These are phyloP conservation scores for Boletus mariae DNA, from an alignment of 1,284 basidiomycete genomes.

Conservation along the genomic window DNA sequence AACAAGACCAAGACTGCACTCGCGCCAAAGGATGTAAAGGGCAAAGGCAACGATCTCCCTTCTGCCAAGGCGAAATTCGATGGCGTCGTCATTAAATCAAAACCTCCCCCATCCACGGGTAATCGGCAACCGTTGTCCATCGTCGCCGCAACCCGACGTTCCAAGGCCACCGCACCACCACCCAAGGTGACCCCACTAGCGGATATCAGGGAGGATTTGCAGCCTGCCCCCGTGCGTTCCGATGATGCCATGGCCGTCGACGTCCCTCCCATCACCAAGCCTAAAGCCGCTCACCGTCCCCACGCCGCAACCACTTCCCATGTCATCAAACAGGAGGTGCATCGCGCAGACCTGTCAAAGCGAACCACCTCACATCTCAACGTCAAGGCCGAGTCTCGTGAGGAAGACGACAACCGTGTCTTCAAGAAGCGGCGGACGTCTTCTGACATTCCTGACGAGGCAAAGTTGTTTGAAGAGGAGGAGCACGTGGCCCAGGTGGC, in stretches of 20 bases:
- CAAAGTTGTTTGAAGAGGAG: slow-evolving; percentile 32
- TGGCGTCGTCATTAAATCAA: slow-evolving; percentile 51
- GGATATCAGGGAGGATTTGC: slow-evolving; percentile 37
- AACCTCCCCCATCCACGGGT: slow-evolving; percentile 32
- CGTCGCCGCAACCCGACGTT: slow-evolving; percentile 33
- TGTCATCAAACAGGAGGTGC: slow-evolving; percentile 28
- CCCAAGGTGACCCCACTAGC: slow-evolving; percentile 25
- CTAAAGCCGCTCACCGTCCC: slow-evolving; percentile 12
- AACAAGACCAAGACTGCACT: slow-evolving; percentile 42
- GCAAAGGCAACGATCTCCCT: slow-evolving; percentile 41
- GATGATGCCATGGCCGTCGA: slow-evolving; percentile 65
- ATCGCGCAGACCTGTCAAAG: slow-evolving; percentile 29
- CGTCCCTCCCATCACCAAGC: background rate
- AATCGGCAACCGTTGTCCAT: slow-evolving; percentile 39
- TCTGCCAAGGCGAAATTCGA: slow-evolving; percentile 46
- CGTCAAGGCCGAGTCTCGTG: slow-evolving; percentile 34
- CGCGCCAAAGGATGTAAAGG: slow-evolving; percentile 37
- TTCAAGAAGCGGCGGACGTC: slow-evolving; percentile 74
- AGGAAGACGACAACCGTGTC: slow-evolving; percentile 49
- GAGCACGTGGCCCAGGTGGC: slow-evolving; percentile 29
- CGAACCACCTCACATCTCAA: slow-evolving; percentile 27
- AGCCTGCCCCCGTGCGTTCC: slow-evolving; percentile 24
- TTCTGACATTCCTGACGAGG: slow-evolving; percentile 58
- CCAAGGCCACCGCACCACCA: slow-evolving; percentile 23
- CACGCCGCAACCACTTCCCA: slow-evolving; percentile 8